Evolutionary conservation across 2,329 filamentous ascomycete species (phyloP).

Genomic region (Fusarium sp.): DNA sequence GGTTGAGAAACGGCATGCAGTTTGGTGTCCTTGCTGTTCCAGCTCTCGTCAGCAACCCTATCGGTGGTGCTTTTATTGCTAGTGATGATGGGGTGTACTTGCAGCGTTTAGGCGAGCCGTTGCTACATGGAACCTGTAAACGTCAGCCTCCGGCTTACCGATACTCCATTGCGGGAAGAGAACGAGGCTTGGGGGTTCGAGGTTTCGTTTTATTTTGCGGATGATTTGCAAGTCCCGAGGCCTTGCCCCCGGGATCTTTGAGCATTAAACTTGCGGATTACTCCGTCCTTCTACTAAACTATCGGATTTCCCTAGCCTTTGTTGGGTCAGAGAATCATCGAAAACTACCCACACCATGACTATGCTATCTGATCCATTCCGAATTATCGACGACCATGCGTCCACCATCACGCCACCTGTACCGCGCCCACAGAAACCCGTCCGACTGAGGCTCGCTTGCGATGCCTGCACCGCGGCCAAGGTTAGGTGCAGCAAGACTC

Average conservation of each 20-base stretch:
- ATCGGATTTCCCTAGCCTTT: neutral
- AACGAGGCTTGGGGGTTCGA: constrained; percentile 18
- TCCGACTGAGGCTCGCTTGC: constrained; percentile 30
- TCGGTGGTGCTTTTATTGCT: too few relatives aligned
- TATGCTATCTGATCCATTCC: constrained; percentile 11
- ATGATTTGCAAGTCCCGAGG: neutral
- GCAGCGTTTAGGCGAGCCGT: neutral
- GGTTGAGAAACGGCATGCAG: too few relatives aligned
- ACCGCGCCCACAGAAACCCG: constrained; percentile 18
- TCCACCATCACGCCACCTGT: neutral
- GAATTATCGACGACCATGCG: neutral
- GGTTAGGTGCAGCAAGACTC: constrained; percentile 34
- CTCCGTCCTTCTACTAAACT: neutral
- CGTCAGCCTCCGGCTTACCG: constrained; percentile 16
- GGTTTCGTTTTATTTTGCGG: neutral
- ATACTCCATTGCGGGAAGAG: constrained; percentile 22
- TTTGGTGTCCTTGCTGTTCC: too few relatives aligned
- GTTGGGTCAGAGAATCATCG: neutral
- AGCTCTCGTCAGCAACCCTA: too few relatives aligned
- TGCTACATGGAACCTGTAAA: neutral
- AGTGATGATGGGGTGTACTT: neutral
- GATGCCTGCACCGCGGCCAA: constrained; percentile 36
- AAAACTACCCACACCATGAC: neutral
- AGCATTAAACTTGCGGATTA: constrained; percentile 16
- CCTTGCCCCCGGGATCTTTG: neutral